Percentiles rank a stretch among this genome's conserved stretches.
Evolutionary conservation across 2,329 filamentous ascomycete species (phyloP).

Genomic region (Fusarium drepaniforme): DNA sequence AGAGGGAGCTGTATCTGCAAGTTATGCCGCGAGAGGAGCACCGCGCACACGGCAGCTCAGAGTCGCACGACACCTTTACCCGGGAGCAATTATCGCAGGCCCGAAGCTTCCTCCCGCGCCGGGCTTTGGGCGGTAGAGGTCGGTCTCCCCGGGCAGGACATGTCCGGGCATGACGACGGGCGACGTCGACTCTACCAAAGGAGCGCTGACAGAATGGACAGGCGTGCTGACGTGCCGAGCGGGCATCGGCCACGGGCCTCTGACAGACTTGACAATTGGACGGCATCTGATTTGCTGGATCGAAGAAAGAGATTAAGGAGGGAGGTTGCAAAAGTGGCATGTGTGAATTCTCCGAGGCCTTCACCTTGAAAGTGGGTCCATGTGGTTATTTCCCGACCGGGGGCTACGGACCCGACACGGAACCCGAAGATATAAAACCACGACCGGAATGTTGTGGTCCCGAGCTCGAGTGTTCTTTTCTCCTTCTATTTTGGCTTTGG

Average conservation of each 20-base stretch:
- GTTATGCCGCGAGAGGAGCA: conserved; percentile 1
- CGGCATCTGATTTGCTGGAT: neutral
- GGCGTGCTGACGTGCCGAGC: neutral
- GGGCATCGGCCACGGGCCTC: neutral
- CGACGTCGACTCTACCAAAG: conserved; percentile 27
- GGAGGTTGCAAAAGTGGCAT: neutral
- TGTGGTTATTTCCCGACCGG: conserved; percentile 28
- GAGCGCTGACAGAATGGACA: conserved; percentile 30
- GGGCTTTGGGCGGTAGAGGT: conserved; percentile 15
- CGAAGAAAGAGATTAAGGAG: neutral
- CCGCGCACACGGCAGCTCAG: neutral
- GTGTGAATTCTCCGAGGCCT: conserved; percentile 30
- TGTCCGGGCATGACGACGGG: conserved; percentile 22
- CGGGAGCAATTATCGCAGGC: conserved; percentile 26
- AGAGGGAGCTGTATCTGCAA: conserved; percentile 25
- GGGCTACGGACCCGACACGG: neutral
- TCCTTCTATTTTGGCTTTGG: neutral
- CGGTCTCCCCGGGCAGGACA: conserved; percentile 15
- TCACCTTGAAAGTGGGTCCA: conserved; percentile 2
- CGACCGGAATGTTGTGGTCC: neutral
- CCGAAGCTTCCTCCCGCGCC: conserved; percentile 25
- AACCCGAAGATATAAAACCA: neutral
- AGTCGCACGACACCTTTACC: conserved; percentile 10
- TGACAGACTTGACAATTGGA: conserved; percentile 6
- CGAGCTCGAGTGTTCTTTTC: neutral